Percentiles rank a stretch among this genome's conserved stretches.
Evolutionary conservation across 805 yeast genomes (phyloP).

Genomic region (Candida stauntonica): DNA sequence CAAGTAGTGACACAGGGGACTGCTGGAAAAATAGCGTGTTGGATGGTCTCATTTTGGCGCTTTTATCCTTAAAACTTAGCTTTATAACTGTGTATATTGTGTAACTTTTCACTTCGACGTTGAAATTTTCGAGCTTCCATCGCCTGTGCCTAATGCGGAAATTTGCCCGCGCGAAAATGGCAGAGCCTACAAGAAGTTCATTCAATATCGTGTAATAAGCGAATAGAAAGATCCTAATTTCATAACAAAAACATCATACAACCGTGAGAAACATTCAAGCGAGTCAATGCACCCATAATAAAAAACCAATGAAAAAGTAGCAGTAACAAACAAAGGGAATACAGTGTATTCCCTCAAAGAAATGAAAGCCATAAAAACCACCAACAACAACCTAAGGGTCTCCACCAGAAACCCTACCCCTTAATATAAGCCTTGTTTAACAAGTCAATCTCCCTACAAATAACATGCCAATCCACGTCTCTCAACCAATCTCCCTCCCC

Average conservation of each 20-base stretch:
- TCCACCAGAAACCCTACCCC: neutral
- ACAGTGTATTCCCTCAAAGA: too few relatives aligned
- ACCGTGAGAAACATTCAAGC: too few relatives aligned
- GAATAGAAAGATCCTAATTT: too few relatives aligned
- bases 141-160: slow-evolving; percentile 1
- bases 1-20: slow-evolving; percentile 44
- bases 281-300: too few relatives aligned
- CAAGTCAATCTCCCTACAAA: slow-evolving; percentile 78
- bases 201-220: too few relatives aligned
- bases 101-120: slow-evolving; percentile 7
- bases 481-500: slow-evolving; percentile 35
- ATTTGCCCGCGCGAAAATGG: slow-evolving; percentile 3
- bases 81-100: neutral
- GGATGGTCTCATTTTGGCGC: slow-evolving; percentile 44
- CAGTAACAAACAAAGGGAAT: too few relatives aligned
- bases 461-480: slow-evolving; percentile 82
- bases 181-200: slow-evolving; percentile 7
- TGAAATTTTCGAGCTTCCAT: too few relatives aligned
- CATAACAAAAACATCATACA: too few relatives aligned
- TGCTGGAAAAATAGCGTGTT: slow-evolving; percentile 42
- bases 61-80: neutral
- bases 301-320: too few relatives aligned
- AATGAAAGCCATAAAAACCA: neutral
- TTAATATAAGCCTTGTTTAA: slow-evolving; percentile 48
- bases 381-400: too few relatives aligned